Evolutionary conservation across 2,329 filamentous ascomycete genomes (phyloP).

Genomic region (Blastomyces gilchristii): DNA sequence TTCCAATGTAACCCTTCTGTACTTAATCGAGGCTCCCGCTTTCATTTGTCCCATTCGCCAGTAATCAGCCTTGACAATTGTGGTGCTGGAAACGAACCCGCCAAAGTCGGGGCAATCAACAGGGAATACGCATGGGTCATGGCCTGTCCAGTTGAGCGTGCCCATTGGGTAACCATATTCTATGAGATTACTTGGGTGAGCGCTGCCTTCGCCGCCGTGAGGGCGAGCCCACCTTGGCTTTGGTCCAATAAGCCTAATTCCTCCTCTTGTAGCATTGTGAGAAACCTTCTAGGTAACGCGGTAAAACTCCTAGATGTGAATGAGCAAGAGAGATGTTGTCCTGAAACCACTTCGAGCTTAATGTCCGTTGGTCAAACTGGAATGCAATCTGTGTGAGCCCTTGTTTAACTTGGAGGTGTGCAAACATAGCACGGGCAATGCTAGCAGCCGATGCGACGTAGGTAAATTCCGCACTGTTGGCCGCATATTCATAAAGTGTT

Average conservation of each 20-base stretch:
- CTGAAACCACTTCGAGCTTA: too few relatives aligned
- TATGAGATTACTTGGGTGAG: constrained; percentile 50
- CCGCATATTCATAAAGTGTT: too few relatives aligned
- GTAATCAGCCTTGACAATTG: constrained; percentile 47
- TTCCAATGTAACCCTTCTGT: constrained; percentile 42
- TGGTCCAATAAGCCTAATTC: constrained; percentile 51
- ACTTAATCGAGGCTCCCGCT: constrained; percentile 46
- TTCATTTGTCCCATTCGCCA: constrained; percentile 55
- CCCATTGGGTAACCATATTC: constrained; percentile 53
- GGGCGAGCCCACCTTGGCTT: constrained; percentile 49
- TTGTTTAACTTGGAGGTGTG: too few relatives aligned
- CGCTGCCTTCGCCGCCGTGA: constrained; percentile 53
- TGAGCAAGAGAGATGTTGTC: too few relatives aligned
- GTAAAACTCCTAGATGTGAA: constrained; percentile 46
- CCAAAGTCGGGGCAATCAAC: constrained; percentile 52
- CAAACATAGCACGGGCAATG: too few relatives aligned
- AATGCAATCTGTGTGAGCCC: too few relatives aligned
- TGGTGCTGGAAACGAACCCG: constrained; percentile 49
- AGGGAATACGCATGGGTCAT: constrained; percentile 51
- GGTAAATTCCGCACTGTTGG: too few relatives aligned
- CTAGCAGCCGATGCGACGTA: too few relatives aligned
- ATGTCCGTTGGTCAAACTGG: too few relatives aligned
- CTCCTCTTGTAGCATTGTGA: constrained; percentile 51
- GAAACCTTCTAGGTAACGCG: constrained; percentile 49
- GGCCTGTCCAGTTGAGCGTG: constrained; percentile 51